A percentile compares a stretch with the other conserved stretches of the same genome.
Conservation (phyloP, 2,329 filamentous ascomycete genomes). For the Phaeoacremonium minimum region DNA sequence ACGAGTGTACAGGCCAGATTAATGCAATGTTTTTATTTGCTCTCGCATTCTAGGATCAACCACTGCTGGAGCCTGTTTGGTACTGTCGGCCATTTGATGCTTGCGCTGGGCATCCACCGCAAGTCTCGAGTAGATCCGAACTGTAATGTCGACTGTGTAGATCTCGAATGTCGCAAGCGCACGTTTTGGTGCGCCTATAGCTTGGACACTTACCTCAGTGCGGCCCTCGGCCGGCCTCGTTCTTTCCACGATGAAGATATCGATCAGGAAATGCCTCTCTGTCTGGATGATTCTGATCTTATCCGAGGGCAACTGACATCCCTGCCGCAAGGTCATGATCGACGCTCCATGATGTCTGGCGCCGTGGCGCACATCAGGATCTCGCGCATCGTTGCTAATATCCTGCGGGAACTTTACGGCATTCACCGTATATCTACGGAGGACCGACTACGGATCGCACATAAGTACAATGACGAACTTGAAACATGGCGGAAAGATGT, state of each 20-base stretch:
- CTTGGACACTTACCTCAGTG: conserved; percentile 60
- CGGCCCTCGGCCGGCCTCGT: conserved; percentile 55
- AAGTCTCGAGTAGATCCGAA: conserved; percentile 17
- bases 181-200: conserved; percentile 64
- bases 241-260: conserved; percentile 63
- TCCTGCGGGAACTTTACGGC: conserved; percentile 27
- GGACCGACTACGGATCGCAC: conserved; percentile 17
- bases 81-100: conserved; percentile 30
- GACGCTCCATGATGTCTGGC: conserved; percentile 27
- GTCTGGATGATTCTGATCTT: conserved; percentile 51
- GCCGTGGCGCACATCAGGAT: conserved; percentile 29
- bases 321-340: no score
- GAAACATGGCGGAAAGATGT: conserved; percentile 27
- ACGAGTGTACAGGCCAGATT: conserved; percentile 36
- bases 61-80: conserved; percentile 43
- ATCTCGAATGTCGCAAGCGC: conserved; percentile 31
- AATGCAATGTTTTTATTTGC: conserved; percentile 37
- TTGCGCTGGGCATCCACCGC: conserved; percentile 33
- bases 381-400: conserved; percentile 26
- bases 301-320: no score
- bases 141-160: conserved; percentile 21
- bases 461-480: conserved; percentile 22
- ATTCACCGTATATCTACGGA: conserved; percentile 25
- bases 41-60: conserved; percentile 39
- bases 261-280: conserved; percentile 53